phyloP scores from a whole-genome alignment of 345 rosid genomes.

The Populus simonii region DNA sequence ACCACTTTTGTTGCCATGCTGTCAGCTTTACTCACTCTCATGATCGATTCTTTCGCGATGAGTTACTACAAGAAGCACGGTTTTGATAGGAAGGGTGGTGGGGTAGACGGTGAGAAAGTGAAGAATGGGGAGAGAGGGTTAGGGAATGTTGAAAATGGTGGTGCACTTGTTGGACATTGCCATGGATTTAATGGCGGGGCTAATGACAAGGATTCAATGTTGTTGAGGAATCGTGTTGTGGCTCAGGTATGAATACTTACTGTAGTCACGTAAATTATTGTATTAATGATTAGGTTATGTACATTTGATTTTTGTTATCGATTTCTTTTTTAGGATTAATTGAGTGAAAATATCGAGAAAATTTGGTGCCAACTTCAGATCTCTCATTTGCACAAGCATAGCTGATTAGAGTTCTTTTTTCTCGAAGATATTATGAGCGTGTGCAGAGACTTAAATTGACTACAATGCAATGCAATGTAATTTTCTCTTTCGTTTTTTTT shows the following conservation, averaged over 20 bases:
- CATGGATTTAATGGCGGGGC: not conserved
- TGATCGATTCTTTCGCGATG: conserved; percentile 42
- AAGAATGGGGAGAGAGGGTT: not conserved
- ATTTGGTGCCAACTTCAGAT: not conserved
- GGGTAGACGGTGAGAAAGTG: too few relatives aligned
- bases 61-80: conserved; percentile 18
- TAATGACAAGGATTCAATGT: not conserved
- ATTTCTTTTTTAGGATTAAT: not conserved
- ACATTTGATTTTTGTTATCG: not conserved
- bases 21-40: conserved; percentile 34
- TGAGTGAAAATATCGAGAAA: not conserved
- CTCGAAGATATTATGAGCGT: not conserved
- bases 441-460: not conserved
- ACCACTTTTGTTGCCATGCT: conserved; percentile 43
- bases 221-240: conserved; percentile 14
- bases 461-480: not conserved
- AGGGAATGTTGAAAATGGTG: not conserved
- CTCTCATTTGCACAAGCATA: not conserved
- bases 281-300: not conserved
- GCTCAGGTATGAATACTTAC: conserved; percentile 12
- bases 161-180: not conserved
- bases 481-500: too few relatives aligned
- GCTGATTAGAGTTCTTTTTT: not conserved
- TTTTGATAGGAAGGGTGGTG: not conserved
- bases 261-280: not conserved